Base-by-base conservation (phyloP, 352 stramenopile genomes). In the Globisporangium takayamanum region DNA sequence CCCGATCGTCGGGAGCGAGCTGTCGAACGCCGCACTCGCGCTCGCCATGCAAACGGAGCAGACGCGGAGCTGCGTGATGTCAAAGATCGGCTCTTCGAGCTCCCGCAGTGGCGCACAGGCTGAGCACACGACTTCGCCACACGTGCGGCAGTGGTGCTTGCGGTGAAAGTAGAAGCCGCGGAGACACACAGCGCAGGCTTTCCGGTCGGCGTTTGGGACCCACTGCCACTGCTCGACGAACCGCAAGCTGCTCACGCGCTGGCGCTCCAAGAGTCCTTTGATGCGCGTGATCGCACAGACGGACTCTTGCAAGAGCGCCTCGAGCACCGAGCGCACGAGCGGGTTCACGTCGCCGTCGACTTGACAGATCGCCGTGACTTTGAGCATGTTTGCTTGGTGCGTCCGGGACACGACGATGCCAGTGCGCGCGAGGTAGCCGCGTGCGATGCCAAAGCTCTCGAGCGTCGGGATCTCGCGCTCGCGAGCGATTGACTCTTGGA, bases 201-300 rank as follows among this genome's bases (percentile, higher is more conserved):
- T 90, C 51, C 84, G 80, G 26, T 92, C 81, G 25, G 78, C 70
- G 14, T 80, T 75, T 5, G 79, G 64, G 7, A 94, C 69, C 80
- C 80, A 94, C 41, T 90, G 76, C 80, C 80, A 94, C 55, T 90
- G 74, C 53, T 92, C 78, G 52, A 94, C 54, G 58, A 88, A 89
- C 58, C 84, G 80, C 68, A 92, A 55, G 47, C 69, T 68, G 25
- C 84, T 78, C 68, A 94, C 77, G 16, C 84, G 75, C 57, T 89
- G 78, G 49, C 82, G 72, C 52, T 94, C 84, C 15, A 94, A 52
- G 39, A 89, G 57, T 0, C 67, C 70, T 42, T 82, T 83, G 15
- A 92, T 62, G 0, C 78, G 74, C 57, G 80, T 59, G 28, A 89
- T 67, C 11, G 69, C 50, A 0, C 72, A 66, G 0, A 94, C 79